Conservation (phyloP, 305 asterid genomes). For the Petunia hybrid region DNA sequence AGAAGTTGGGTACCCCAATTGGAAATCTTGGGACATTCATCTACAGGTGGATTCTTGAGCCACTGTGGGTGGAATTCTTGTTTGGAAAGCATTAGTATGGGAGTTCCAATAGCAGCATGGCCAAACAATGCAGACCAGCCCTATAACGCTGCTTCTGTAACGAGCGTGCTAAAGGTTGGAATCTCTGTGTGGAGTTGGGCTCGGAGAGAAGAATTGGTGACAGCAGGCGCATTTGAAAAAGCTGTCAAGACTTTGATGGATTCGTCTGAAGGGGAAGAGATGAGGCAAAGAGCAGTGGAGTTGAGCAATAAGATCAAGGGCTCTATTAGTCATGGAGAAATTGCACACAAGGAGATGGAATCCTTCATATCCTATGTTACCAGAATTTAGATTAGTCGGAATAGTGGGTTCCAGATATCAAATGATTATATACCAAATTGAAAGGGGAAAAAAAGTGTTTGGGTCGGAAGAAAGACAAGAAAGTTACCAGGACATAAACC, state of each 20-base stretch:
- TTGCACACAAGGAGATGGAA: slow-evolving; percentile 46
- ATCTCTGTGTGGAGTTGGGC: slow-evolving; percentile 50
- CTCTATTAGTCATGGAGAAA: slow-evolving; percentile 55
- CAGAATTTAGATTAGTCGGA: too few species aligned
- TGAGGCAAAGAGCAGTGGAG: slow-evolving; percentile 59
- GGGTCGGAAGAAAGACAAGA: too few species aligned
- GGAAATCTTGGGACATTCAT: slow-evolving; percentile 57
- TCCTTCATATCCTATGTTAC: slow-evolving; percentile 56
- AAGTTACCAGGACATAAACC: too few species aligned
- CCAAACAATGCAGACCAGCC: slow-evolving; percentile 82
- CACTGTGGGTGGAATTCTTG: slow-evolving; percentile 91
- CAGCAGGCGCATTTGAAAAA: slow-evolving; percentile 36
- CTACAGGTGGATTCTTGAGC: slow-evolving; percentile 74
- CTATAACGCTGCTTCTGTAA: slow-evolving; percentile 48
- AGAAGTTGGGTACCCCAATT: slow-evolving; percentile 79
- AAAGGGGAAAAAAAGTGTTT: neutral
- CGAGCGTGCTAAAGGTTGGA: slow-evolving; percentile 49
- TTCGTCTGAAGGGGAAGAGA: slow-evolving; percentile 54
- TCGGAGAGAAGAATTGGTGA: slow-evolving; percentile 42
- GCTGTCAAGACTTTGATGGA: slow-evolving; percentile 53
- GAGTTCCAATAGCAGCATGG: slow-evolving; percentile 78
- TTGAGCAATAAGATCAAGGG: slow-evolving; percentile 51
- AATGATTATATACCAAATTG: too few species aligned
- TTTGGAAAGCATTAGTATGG: slow-evolving; percentile 74
- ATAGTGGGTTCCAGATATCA: too few species aligned